phyloP scores from a whole-genome alignment of 2,329 filamentous ascomycete genomes.

The Alternaria sp. region DNA sequence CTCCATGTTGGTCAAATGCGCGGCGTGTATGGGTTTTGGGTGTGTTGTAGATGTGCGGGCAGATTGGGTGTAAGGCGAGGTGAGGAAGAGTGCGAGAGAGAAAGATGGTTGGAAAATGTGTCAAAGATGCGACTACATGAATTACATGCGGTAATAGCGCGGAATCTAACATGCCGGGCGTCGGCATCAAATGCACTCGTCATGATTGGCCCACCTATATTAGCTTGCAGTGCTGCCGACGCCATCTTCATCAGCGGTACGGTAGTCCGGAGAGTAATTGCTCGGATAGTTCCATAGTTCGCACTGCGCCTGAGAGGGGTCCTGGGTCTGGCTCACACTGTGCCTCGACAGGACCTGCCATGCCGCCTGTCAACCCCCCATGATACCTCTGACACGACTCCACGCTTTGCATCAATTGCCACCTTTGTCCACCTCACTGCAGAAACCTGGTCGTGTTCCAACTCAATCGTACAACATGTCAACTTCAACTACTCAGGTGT shows the following conservation, averaged over 20 bases:
- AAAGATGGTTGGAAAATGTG: conserved; percentile 14
- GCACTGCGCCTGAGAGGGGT: conserved; percentile 13
- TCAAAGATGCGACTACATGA: conserved; percentile 12
- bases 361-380: neutral
- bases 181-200: conserved; percentile 32
- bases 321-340: conserved; percentile 4
- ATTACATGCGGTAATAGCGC: conserved; percentile 21
- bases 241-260: conserved; percentile 22
- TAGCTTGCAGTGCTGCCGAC: conserved; percentile 15
- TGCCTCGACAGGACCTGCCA: neutral
- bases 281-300: conserved; percentile 14
- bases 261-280: conserved; percentile 12
- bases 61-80: neutral
- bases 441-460: neutral
- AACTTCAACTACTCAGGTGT: neutral
- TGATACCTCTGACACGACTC: neutral
- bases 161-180: conserved; percentile 26
- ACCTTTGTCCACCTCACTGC: neutral
- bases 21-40: neutral
- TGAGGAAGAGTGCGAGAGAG: neutral
- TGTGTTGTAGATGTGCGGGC: neutral
- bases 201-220: conserved; percentile 31
- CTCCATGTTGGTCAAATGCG: conserved; percentile 71
- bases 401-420: neutral
- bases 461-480: neutral